These are phyloP conservation scores for Rhizopus arrhizus DNA, from an alignment of 371 early-diverging fungal species.

Conservation along the genomic window DNA sequence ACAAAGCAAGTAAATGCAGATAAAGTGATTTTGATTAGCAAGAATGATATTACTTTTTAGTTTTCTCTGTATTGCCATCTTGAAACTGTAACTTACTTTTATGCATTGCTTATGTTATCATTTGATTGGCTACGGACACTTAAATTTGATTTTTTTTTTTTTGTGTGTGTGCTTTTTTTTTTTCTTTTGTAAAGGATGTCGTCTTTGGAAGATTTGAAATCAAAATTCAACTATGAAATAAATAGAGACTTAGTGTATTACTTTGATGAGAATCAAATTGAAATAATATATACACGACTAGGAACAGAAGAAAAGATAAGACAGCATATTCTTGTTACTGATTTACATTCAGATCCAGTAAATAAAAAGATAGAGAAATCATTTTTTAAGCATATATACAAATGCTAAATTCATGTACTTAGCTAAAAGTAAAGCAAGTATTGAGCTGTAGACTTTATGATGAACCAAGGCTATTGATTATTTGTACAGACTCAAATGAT, in stretches of 20 bases:
- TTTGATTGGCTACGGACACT: not conserved
- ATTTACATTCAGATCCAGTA: not conserved
- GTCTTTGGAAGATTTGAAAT: not conserved
- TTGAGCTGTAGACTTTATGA: constrained; percentile 4
- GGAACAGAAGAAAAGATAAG: not conserved
- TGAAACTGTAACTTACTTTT: not conserved
- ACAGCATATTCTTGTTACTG: not conserved
- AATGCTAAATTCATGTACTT: too few relatives aligned
- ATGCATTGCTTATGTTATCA: not conserved
- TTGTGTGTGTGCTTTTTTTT: not conserved
- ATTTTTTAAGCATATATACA: too few relatives aligned
- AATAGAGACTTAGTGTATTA: constrained; percentile 1
- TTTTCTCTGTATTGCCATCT: too few relatives aligned
- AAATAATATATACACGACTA: constrained; percentile 1
- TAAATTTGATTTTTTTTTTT: not conserved
- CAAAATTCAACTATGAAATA: constrained; percentile 1
- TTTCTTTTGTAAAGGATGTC: not conserved
- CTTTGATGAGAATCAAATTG: constrained; percentile 2
- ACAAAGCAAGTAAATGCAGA: too few relatives aligned
- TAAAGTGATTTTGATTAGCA: too few relatives aligned
- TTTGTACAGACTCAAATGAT: not conserved
- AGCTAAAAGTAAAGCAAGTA: constrained; percentile 4
- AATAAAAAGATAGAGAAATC: too few relatives aligned
- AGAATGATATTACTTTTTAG: too few relatives aligned
- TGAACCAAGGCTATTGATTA: constrained; percentile 10